A percentile compares a stretch with the other conserved stretches of the same genome.
Evolutionary conservation across 768 basidiomycete genomes (phyloP).

Genomic region (Lyophyllum decastes): DNA sequence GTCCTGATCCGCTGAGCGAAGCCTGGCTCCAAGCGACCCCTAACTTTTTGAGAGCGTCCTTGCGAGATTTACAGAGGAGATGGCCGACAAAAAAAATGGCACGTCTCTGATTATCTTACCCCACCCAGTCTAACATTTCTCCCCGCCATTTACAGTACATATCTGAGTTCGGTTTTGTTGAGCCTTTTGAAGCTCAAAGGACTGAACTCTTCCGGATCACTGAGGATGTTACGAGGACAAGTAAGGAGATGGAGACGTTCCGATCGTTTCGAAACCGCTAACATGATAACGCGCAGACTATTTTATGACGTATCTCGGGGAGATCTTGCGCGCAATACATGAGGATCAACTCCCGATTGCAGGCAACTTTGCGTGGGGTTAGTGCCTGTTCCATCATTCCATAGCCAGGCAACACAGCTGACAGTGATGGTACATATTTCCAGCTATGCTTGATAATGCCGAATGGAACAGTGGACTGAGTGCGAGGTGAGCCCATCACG

Average conservation of each 20-base stretch:
- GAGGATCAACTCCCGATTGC: conserved; percentile 49
- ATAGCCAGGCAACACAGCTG: conserved; percentile 3
- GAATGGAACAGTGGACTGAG: conserved; percentile 44
- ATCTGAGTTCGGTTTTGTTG: conserved; percentile 53
- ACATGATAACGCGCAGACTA: conserved; percentile 38
- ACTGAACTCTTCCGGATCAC: conserved; percentile 45
- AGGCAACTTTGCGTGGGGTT: conserved; percentile 51
- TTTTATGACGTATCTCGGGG: conserved; percentile 51
- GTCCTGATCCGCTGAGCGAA: conserved; percentile 41
- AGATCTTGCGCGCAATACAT: conserved; percentile 48
- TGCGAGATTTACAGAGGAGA: conserved; percentile 35
- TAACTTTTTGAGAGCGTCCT: conserved; percentile 33
- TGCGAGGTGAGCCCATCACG: conserved; percentile 29
- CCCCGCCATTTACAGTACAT: conserved; percentile 32
- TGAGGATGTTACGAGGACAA: conserved; percentile 45
- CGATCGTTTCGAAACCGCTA: not conserved
- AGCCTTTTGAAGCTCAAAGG: conserved; percentile 45
- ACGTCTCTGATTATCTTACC: not conserved
- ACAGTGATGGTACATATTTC: not conserved
- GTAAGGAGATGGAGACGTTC: conserved; percentile 26
- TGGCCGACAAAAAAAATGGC: conserved; percentile 52
- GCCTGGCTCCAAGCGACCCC: conserved; percentile 47
- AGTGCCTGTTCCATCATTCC: conserved; percentile 8
- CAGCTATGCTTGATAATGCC: conserved; percentile 49
- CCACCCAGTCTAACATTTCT: not conserved